Base-by-base conservation (phyloP, 2,329 filamentous ascomycete genomes). In the Fonsecaea erecta region DNA sequence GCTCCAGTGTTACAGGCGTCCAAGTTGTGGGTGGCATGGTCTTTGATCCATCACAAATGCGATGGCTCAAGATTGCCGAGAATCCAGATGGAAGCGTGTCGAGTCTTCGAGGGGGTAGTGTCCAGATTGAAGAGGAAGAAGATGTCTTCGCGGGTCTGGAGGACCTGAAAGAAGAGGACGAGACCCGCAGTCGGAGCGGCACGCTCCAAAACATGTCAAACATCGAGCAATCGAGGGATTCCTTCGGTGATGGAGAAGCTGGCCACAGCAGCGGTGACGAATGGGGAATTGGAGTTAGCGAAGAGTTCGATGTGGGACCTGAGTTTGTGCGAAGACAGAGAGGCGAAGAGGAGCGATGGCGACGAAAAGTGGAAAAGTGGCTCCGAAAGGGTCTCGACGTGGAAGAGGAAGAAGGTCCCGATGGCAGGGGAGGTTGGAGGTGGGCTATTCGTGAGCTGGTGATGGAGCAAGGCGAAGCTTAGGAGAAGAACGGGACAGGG, bases 1-100 rank as follows among this genome's bases (percentile, higher is more conserved):
- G 90, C 61, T 85, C 88, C 3, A 88, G 89, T 67, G 91, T 94
- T 74, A 69, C 64, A 16, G 93, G 92, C 67, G 90, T 97, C 14
- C 93, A 97, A 78, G 90, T 97, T 37, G 93, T 97, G 64, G 91
- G 93, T n/a, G 92, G 93, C 71, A 99, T 99, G 95, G 90, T 98
- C 9, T 99, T 98, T 76, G 95, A 99, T 75, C 95, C 95, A 2
- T 89, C 92, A 68, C 92, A 92, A 72, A 98, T 99, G 94, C 96
- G 93, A 76, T 99, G 95, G 95, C 84, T 98, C 63, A 97, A 97
- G 77, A 82, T 95, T 66, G 82, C 67, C 82, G 68, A 70, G 51
- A 66, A 70, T 18, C 32, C 60, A 16, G 63, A 65, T n/a, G 63
- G 63, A 21, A 65, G 35, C 52, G 51, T 62, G 12, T 65, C 67